These are phyloP conservation scores for Polysphondylium violaceum DNA, from an alignment of 78 protist species.

Conservation along the genomic window DNA sequence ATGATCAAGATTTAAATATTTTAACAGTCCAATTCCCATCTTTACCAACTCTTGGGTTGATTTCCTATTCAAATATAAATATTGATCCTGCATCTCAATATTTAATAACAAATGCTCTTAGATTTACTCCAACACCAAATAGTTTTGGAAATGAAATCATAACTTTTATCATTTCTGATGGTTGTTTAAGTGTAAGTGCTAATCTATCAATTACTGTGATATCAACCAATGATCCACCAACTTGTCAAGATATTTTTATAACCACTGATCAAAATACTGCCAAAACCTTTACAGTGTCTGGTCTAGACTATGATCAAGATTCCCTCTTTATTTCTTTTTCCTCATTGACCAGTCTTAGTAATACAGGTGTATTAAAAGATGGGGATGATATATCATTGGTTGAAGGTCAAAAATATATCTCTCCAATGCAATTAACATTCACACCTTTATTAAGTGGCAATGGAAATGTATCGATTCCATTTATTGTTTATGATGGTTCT, in stretches of 20 bases:
- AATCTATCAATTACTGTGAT: neutral
- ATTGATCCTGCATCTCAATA: neutral
- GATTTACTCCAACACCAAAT: neutral
- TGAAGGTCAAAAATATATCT: neutral
- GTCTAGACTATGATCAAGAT: neutral
- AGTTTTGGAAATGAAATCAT: neutral
- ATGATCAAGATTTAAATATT: neutral
- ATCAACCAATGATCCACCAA: neutral
- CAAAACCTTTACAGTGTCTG: neutral
- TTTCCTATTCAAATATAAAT: neutral
- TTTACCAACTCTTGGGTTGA: neutral
- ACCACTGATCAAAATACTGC: neutral
- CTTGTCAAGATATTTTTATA: neutral
- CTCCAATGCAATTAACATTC: neutral
- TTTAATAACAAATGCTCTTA: neutral
- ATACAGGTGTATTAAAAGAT: too few relatives aligned
- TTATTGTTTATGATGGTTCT: neutral
- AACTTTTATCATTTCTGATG: neutral
- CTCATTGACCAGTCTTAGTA: neutral
- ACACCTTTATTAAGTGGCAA: neutral
- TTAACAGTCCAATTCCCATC: neutral
- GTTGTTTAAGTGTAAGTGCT: neutral
- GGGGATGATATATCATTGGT: too few relatives aligned
- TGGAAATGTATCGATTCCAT: neutral
- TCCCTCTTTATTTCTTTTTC: neutral